phyloP scores from a whole-genome alignment of 164 flowering plant species.

The Dillenia turbinata region DNA sequence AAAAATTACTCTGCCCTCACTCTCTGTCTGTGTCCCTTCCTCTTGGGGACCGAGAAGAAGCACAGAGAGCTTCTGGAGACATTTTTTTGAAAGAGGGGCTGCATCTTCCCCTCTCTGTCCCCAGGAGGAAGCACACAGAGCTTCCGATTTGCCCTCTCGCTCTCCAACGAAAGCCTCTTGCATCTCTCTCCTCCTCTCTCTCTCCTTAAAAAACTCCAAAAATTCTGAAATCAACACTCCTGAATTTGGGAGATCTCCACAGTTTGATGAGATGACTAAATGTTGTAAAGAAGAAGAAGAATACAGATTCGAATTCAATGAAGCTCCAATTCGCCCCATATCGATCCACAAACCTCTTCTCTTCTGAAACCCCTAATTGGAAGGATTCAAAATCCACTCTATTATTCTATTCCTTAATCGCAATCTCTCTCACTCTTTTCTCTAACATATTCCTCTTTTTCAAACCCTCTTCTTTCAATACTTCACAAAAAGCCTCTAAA shows the following conservation, averaged over 20 bases:
- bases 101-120: no score
- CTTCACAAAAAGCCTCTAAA: slow-evolving; percentile 7
- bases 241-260: not conserved
- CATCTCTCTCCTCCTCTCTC: not conserved
- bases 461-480: slow-evolving; percentile 1
- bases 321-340: slow-evolving; percentile 30
- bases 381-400: slow-evolving; percentile 17
- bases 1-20: no score
- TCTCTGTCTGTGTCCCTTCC: no score
- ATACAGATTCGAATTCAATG: slow-evolving; percentile 40
- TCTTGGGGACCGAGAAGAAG: no score
- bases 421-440: slow-evolving; percentile 16
- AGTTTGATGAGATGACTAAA: slow-evolving; percentile 70
- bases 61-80: no score
- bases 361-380: slow-evolving; percentile 20
- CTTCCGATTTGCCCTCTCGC: no score
- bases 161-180: not conserved
- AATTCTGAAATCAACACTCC: no score
- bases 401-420: slow-evolving; percentile 10
- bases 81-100: no score
- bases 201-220: not conserved
- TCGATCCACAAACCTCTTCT: slow-evolving; percentile 20
- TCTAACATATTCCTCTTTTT: slow-evolving; percentile 17
- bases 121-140: no score
- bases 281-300: slow-evolving; percentile 22